Evolutionary conservation across 148 eudicot genomes (phyloP).

Genomic region (Cornus controversa): DNA sequence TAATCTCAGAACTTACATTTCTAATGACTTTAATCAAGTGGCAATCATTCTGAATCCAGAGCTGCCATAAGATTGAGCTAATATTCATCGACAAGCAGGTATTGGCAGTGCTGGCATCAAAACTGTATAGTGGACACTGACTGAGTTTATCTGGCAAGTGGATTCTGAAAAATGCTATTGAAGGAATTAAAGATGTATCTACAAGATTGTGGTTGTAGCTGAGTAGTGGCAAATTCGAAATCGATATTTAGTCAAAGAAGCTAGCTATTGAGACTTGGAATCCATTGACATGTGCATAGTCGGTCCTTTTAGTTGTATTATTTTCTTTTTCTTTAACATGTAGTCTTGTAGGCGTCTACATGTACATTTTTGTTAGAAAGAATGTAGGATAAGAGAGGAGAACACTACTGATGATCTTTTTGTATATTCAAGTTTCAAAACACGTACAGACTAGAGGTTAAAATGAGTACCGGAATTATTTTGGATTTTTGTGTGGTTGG

Average conservation of each 20-base stretch:
- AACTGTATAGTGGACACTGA: neutral
- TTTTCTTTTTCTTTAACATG: neutral
- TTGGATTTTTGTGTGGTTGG: neutral
- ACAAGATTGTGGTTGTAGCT: neutral
- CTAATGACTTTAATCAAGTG: neutral
- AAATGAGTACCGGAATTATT: neutral
- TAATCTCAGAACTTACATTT: too few relatives aligned
- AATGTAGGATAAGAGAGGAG: neutral
- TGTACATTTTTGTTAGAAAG: neutral
- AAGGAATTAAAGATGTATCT: neutral
- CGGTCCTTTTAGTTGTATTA: neutral
- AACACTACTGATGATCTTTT: neutral
- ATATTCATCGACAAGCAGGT: neutral
- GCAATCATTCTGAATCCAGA: neutral
- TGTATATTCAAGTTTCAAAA: neutral
- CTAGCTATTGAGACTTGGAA: neutral
- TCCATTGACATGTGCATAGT: neutral
- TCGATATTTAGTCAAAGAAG: neutral
- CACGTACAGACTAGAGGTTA: neutral
- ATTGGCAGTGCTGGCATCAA: neutral
- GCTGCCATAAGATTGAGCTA: neutral
- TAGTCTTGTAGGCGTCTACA: too few relatives aligned
- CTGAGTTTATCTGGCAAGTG: neutral
- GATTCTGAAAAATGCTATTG: neutral
- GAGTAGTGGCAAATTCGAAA: neutral